Base-by-base conservation (phyloP, 2,329 filamentous ascomycete genomes). In the Bimuria novae-zelandiae region DNA sequence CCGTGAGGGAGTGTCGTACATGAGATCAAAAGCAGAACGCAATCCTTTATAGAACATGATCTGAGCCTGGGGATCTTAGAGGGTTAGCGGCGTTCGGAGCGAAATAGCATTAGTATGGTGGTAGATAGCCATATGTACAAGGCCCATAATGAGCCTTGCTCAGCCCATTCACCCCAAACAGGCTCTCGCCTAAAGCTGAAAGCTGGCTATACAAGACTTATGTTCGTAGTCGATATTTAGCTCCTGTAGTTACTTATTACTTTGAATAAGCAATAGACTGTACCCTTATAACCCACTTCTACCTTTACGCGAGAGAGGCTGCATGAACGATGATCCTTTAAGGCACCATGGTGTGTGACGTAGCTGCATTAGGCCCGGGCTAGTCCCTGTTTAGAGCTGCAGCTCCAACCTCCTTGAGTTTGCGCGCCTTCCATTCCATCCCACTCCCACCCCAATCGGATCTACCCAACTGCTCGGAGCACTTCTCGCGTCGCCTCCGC, bases 401-500 rank as follows among this genome's bases (percentile, higher is more conserved):
- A 44, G 41, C 41, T 44, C 46, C 51, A 50, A 30, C 48, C 55
- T 58, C 54, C 46, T 51, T 51, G 50, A 25, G 30, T 37, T 44
- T 33, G 33, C 30, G 17, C 37, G 51, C 41, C 11, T 49, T 39
- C 47, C 49, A 56, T 42, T 35, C 45, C 52, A 47, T 54, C 54
- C 32, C 52, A 59, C 57, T 17, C 42, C 49, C 49, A 49, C 46
- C 42, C n/a, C 52, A 39, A 29, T 46, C 47, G 22, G 41, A 12
- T 36, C 33, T 32, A 21, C 39, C 41, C 60, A 54, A 61, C 64
- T 63, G 59, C 62, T 54, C 54, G 52, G 55, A 42, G 45, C 51
- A 61, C 58, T 59, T 61, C 49, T 55, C 51, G 49, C 45, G 55
- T 51, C 45, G 42, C 53, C 50, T 44, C 48, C 50, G 51, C 53